These are phyloP conservation scores for Lactifluus rugatus DNA, from an alignment of 768 basidiomycete species.

Conservation along the genomic window DNA sequence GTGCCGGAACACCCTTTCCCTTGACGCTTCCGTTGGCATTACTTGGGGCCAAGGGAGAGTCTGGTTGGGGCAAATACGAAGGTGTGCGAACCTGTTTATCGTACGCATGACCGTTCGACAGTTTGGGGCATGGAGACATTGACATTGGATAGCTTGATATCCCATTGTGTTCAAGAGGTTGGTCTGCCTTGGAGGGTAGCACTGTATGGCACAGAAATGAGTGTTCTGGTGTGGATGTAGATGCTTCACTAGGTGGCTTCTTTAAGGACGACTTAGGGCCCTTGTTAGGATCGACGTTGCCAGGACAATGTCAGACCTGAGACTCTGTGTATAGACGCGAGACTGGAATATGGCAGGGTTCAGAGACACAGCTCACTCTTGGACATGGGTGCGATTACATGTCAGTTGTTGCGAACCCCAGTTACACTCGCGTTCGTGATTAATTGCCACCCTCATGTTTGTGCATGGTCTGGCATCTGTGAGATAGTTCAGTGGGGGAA, in stretches of 20 bases:
- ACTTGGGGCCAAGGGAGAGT: constrained; percentile 6
- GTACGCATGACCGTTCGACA: neutral
- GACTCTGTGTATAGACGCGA: constrained; percentile 12
- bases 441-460: constrained; percentile 25
- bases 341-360: constrained; percentile 15
- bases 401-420: constrained; percentile 54
- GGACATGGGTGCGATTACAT: constrained; percentile 19
- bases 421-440: constrained; percentile 53
- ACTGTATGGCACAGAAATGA: neutral
- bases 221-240: neutral
- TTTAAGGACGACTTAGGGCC: neutral
- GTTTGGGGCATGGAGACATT: neutral
- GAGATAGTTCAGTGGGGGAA: too few species aligned
- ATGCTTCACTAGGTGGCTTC: neutral
- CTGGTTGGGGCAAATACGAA: too few species aligned
- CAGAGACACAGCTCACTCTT: too few species aligned
- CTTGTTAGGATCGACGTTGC: neutral
- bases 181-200: neutral
- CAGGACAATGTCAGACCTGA: constrained; percentile 1
- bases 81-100: neutral
- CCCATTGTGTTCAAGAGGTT: too few species aligned
- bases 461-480: constrained; percentile 25
- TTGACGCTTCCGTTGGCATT: constrained; percentile 9
- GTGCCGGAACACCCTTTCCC: constrained; percentile 11
- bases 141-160: neutral